Evolutionary conservation across 345 rosid species (phyloP).

Genomic region (Acer saccharum): DNA sequence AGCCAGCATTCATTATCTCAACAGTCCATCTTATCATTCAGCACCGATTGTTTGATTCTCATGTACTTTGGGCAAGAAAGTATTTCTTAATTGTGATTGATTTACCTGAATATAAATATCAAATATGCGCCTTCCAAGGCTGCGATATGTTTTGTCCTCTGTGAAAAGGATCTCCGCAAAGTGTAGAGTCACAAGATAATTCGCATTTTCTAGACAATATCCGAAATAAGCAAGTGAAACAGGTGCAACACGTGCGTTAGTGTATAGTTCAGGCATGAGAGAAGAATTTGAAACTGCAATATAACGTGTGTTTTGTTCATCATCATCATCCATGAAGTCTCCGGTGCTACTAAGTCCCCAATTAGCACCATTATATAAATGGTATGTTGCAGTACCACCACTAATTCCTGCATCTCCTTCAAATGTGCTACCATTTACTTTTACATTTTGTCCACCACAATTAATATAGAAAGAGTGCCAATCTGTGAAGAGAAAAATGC

Average conservation of each 20-base stretch:
- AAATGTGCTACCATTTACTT: constrained; percentile 21
- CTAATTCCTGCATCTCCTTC: constrained; percentile 34
- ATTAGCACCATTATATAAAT: background rate
- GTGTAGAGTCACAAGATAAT: constrained; percentile 54
- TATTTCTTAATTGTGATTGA: background rate
- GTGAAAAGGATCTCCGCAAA: constrained; percentile 64
- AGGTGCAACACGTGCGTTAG: constrained; percentile 56
- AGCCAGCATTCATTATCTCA: background rate
- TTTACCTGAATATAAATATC: constrained; percentile 67
- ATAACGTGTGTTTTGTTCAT: constrained; percentile 26
- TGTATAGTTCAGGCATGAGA: constrained; percentile 33
- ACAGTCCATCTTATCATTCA: background rate
- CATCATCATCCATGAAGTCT: constrained; percentile 43
- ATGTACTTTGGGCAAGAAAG: background rate
- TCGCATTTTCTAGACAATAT: constrained; percentile 56
- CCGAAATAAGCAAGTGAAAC: constrained; percentile 61
- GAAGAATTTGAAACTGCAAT: constrained; percentile 18
- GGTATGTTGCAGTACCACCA: constrained; percentile 44
- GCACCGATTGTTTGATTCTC: background rate
- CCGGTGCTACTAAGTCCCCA: constrained; percentile 66
- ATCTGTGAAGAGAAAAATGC: constrained; percentile 20
- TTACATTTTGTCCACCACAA: constrained; percentile 43
- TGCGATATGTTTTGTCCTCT: constrained; percentile 28
- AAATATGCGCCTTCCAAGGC: constrained; percentile 56
- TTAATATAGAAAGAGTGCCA: constrained; percentile 36